Base-by-base conservation (phyloP, 768 basidiomycete genomes). In the Mrakia gelida region DNA sequence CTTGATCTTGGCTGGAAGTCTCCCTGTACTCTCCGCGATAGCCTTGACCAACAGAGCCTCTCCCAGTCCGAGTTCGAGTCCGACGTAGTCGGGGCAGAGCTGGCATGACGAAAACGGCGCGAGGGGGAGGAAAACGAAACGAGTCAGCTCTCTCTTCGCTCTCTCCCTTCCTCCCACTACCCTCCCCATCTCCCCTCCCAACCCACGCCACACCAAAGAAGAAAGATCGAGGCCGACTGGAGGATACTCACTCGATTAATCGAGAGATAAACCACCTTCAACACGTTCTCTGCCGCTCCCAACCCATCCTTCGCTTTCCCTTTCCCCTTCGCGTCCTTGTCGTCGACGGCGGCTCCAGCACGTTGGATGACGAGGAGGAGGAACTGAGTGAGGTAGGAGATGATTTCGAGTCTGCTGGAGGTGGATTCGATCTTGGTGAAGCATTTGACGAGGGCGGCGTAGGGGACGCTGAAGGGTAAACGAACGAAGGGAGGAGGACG, bases 21-120 rank as follows among this genome's bases (percentile, higher is more conserved):
- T 89, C n/a, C 96, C 97, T 0, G 95, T 96, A 5, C 94, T 94
- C 83, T 97, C 92, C 59, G 90, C 92, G 79, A 99, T 98, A 23
- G 97, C 95, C 82, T 98, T 98, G 83, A 97, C 89, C 54, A 99
- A 88, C 28, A 98, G 85, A 80, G 92, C 93, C 84, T 99, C 97
- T 26, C 96, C 97, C 77, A 98, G 95, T 45, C 97, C 97, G 2
- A 99, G 89, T 84, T 99, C 96, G 73, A 98, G 87, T 41, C 96
- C 95, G 78, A 93, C 87, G 84, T 98, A 98, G 83, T 98, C 97
- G 23, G 97, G 95, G 81, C 94, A 91, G 76, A 98, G 84, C 95
- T 98, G 83, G 8, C 9, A 56, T 8, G n/a, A 38, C 38, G 38
- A 8, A 38, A 8, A 38, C 38, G 38, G 38, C 4, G 4, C 38